A percentile compares a stretch with the other conserved stretches of the same genome.
phyloP scores from a whole-genome alignment of 139 green algal species.

The Chlorella sp. region DNA sequence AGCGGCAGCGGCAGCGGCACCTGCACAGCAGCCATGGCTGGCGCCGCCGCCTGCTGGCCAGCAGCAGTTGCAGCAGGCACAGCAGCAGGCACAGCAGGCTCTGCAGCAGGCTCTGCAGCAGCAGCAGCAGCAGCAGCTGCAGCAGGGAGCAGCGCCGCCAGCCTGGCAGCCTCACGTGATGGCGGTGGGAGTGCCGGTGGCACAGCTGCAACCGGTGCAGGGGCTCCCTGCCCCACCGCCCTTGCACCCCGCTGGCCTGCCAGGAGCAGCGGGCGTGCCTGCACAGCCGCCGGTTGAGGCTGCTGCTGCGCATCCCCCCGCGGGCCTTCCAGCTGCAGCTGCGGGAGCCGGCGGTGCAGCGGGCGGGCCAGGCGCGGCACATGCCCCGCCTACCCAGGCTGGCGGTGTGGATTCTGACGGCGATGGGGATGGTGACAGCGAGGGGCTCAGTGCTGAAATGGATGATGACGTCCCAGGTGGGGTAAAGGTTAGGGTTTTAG shows the following conservation, averaged over 20 bases:
- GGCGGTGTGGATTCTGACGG: not conserved
- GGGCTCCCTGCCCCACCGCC: not conserved
- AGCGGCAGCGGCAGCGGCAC: constrained; percentile 6
- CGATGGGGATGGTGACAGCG: not conserved
- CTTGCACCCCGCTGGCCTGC: not conserved
- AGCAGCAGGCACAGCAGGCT: no score
- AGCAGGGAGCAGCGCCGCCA: not conserved
- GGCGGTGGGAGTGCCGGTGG: not conserved
- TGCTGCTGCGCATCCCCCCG: not conserved
- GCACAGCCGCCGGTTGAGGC: not conserved
- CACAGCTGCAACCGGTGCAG: not conserved
- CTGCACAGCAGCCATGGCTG: not conserved
- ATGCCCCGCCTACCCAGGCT: no score
- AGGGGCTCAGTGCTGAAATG: not conserved
- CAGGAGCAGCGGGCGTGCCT: not conserved
- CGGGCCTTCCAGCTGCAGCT: not conserved
- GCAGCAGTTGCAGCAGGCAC: not conserved
- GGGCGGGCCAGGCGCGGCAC: not conserved
- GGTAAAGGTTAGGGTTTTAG: not conserved
- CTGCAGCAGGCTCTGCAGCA: not conserved
- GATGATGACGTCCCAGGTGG: not conserved
- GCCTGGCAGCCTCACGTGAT: not conserved
- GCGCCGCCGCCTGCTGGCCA: not conserved
- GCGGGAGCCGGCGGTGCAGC: not conserved
- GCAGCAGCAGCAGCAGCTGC: not conserved